phyloP scores from a whole-genome alignment of 1,139 yeast genomes.

The Hansenula sp. region DNA sequence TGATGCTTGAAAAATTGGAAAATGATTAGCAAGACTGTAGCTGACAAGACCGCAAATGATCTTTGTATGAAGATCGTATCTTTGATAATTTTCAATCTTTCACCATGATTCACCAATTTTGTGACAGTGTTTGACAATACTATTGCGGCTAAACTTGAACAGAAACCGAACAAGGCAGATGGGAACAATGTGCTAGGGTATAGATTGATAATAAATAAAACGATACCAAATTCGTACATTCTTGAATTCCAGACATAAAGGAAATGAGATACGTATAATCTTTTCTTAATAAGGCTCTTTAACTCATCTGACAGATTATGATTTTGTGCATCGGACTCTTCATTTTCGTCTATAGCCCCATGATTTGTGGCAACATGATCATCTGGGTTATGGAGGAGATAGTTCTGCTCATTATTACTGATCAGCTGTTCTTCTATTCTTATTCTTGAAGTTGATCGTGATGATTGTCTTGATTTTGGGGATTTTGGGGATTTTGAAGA shows the following conservation, averaged over 20 bases:
- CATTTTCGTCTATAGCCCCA: not conserved
- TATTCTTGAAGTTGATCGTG: not conserved
- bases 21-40: conserved; percentile 20
- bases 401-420: not conserved
- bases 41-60: conserved; percentile 26
- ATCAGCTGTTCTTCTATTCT: conserved; percentile 1
- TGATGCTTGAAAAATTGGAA: conserved; percentile 11
- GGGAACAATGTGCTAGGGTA: conserved; percentile 29
- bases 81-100: conserved; percentile 27
- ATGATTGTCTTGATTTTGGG: not conserved
- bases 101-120: conserved; percentile 22
- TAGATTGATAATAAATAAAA: conserved; percentile 27
- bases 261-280: conserved; percentile 27
- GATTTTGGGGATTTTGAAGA: not conserved
- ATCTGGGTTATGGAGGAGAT: conserved; percentile 1
- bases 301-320: not conserved
- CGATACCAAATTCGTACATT: conserved; percentile 32
- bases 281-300: conserved; percentile 4
- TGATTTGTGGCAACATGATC: not conserved
- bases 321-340: not conserved
- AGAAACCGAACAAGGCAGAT: conserved; percentile 28
- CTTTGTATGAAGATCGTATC: conserved; percentile 30
- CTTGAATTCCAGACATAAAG: conserved; percentile 33
- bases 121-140: conserved; percentile 26
- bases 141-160: conserved; percentile 26